A percentile compares a stretch with the other conserved stretches of the same genome.
phyloP scores from a whole-genome alignment of 371 early-diverging fungal genomes.

The Rhizopus arrhizus region DNA sequence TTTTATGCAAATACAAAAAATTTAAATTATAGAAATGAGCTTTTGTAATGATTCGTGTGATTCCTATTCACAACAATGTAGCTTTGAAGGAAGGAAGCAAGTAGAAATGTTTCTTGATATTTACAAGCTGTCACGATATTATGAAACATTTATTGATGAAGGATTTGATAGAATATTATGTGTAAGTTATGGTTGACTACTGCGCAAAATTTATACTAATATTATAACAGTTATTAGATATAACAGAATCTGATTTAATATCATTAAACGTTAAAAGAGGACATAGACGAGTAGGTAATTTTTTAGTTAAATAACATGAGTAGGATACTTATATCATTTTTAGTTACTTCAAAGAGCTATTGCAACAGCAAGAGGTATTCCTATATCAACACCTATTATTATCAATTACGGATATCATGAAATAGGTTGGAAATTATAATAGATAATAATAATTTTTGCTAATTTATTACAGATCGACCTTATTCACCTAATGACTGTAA shows the following conservation, averaged over 20 bases:
- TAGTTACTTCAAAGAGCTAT: slow-evolving; percentile 49
- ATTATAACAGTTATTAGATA: slow-evolving; percentile 44
- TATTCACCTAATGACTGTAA: too few species aligned
- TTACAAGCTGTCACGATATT: slow-evolving; percentile 33
- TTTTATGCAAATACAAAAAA: too few species aligned
- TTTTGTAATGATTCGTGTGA: too few species aligned
- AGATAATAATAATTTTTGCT: too few species aligned
- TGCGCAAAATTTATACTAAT: neutral
- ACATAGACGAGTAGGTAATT: slow-evolving; percentile 51
- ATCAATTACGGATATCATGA: neutral
- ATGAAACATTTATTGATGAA: slow-evolving; percentile 34
- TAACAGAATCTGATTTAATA: slow-evolving; percentile 49
- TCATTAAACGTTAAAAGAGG: slow-evolving; percentile 51
- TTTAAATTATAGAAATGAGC: too few species aligned
- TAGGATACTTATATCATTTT: too few species aligned
- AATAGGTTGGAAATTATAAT: too few species aligned
- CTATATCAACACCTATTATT: slow-evolving; percentile 28
- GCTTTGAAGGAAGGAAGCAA: slow-evolving; percentile 8
- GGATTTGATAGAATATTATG: slow-evolving; percentile 40
- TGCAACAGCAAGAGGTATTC: slow-evolving; percentile 39
- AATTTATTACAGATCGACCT: too few species aligned
- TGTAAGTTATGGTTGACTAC: slow-evolving; percentile 4
- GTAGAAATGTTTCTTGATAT: slow-evolving; percentile 27
- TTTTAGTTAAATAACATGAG: too few species aligned
- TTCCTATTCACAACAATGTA: too few species aligned